Evolutionary conservation across 2,329 filamentous ascomycete genomes (phyloP).

Genomic region (Curvularia hawaiiensis): DNA sequence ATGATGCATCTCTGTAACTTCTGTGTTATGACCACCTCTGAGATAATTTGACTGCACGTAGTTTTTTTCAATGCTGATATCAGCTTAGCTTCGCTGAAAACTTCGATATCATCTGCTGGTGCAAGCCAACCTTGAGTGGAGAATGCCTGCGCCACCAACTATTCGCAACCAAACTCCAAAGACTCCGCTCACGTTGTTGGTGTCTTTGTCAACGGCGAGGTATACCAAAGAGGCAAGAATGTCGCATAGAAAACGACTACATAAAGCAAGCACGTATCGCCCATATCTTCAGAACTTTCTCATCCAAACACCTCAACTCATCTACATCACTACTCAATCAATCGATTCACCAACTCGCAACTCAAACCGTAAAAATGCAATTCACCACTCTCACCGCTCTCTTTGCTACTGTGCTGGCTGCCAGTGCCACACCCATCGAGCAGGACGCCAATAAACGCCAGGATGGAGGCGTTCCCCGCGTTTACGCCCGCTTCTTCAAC

Average conservation of each 20-base stretch:
- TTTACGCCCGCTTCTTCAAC: constrained; percentile 18
- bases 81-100: neutral
- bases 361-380: constrained; percentile 6
- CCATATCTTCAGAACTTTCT: neutral
- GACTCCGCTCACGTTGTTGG: neutral
- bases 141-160: neutral
- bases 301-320: neutral
- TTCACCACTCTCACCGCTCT: constrained; percentile 8
- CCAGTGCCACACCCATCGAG: constrained; percentile 8
- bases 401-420: constrained; percentile 7
- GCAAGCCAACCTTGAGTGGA: neutral
- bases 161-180: neutral
- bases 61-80: neutral
- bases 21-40: no score
- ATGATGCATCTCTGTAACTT: neutral
- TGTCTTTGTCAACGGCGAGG: neutral
- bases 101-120: neutral
- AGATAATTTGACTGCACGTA: neutral
- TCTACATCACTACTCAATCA: neutral
- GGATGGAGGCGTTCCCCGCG: constrained; percentile 11
- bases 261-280: neutral
- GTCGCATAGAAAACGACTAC: neutral
- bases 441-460: constrained; percentile 8
- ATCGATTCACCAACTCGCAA: neutral
- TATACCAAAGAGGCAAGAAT: neutral